phyloP scores from a whole-genome alignment of 139 green algal genomes.

The Tetratostichococcus sp. region DNA sequence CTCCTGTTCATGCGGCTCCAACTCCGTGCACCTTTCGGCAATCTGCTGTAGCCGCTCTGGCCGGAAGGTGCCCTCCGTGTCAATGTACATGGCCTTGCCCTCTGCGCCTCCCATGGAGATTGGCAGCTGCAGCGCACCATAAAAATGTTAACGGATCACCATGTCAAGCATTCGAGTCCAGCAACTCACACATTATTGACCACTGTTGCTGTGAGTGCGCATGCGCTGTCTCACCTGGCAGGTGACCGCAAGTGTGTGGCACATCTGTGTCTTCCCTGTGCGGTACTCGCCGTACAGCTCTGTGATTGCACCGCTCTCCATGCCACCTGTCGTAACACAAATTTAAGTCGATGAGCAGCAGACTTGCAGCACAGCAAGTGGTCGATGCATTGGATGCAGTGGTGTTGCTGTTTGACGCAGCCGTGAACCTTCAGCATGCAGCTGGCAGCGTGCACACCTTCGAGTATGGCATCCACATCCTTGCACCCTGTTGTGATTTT shows the following conservation, averaged over 20 bases:
- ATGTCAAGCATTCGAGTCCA: too few species aligned
- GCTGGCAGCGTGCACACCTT: too few species aligned
- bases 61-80: constrained; percentile 96
- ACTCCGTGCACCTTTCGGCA: constrained; percentile 76
- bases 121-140: constrained; percentile 61
- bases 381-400: too few species aligned
- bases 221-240: constrained; percentile 67
- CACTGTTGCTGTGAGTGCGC: too few species aligned
- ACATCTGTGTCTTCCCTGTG: constrained; percentile 96
- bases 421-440: too few species aligned
- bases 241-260: constrained; percentile 95
- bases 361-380: too few species aligned
- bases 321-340: constrained; percentile 59
- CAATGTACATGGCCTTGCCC: constrained; percentile 98
- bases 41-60: constrained; percentile 86
- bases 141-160: too few species aligned
- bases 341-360: too few species aligned
- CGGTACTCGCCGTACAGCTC: constrained; percentile 90
- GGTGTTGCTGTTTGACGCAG: too few species aligned
- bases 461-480: constrained; percentile 87
- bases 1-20: too few species aligned
- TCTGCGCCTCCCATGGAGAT: constrained; percentile 90
- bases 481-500: constrained; percentile 87
- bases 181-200: too few species aligned
- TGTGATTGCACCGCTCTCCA: constrained; percentile 97